phyloP scores from a whole-genome alignment of 139 green algal species.

The Picochlorum sp. region DNA sequence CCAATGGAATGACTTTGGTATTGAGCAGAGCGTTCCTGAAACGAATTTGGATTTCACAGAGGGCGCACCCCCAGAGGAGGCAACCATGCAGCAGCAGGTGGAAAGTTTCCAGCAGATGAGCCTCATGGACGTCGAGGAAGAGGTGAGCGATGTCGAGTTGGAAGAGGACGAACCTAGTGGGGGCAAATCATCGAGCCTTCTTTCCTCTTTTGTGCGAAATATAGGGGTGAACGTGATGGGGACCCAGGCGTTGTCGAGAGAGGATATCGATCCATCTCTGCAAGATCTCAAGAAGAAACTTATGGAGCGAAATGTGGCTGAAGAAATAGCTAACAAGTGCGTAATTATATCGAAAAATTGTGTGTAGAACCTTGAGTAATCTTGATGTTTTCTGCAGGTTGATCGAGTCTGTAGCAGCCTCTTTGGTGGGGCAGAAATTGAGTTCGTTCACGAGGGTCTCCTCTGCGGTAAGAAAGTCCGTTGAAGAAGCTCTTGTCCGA shows the following conservation, averaged over 20 bases:
- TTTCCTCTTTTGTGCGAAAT: constrained; percentile 64
- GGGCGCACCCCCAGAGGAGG: constrained; percentile 11
- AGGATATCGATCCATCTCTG: constrained; percentile 79
- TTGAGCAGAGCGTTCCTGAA: neutral
- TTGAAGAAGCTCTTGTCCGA: constrained; percentile 70
- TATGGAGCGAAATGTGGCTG: constrained; percentile 96
- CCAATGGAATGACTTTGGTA: constrained; percentile 15
- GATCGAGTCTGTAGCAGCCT: constrained; percentile 56
- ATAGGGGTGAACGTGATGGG: constrained; percentile 68
- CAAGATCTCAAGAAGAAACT: constrained; percentile 84
- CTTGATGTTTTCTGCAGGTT: constrained; percentile 18
- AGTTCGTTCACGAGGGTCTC: constrained; percentile 76
- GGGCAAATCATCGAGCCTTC: constrained; percentile 38
- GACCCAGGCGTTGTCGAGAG: constrained; percentile 56
- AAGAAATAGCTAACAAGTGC: constrained; percentile 83
- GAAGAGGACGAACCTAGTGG: constrained; percentile 9
- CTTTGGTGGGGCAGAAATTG: constrained; percentile 80
- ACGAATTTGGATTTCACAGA: constrained; percentile 37
- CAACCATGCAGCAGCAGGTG: neutral
- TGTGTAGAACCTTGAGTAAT: neutral
- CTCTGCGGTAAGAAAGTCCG: constrained; percentile 62
- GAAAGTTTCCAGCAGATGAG: constrained; percentile 17
- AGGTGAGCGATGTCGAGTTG: constrained; percentile 25
- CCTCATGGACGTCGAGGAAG: constrained; percentile 42
- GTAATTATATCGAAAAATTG: neutral